Base-by-base conservation (phyloP, 768 basidiomycete species). In the Pleurotus salmoneostramineus region DNA sequence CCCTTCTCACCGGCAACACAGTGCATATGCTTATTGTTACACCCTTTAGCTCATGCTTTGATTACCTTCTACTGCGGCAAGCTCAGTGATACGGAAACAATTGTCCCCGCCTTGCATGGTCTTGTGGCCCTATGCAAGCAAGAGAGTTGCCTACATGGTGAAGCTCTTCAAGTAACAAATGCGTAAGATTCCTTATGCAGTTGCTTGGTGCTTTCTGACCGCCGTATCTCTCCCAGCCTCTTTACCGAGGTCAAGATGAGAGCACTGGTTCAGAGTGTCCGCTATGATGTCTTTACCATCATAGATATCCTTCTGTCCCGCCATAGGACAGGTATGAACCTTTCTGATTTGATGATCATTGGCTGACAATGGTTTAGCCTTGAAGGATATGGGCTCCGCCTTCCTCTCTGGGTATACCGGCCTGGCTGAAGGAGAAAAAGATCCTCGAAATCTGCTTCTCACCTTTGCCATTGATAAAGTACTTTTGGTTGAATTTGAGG, bases 391-490 rank as follows among this genome's bases (percentile, higher is more conserved):
- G 80, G 88, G 88, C 0, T 77, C 83, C 27, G 79, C 75, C 6
- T 98, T 98, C 69, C 60, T 98, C 21, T 72, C 76, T 5, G 83
- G 84, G 21, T 99, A 98, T 68, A 80, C 89, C 33, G 67, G 69
- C 50, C 72, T 98, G n/a, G 94, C 86, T 3, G 91, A 97, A 57
- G 95, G 95, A 12, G 97, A 99, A 73, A 98, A 98, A 66, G 97
- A 99, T 68, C 97, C 97, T 33, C 80, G 97, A 14, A 99, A 98
- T 72, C 77, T 99, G 6, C 77, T 97, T 62, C 65, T 96, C 8
- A 91, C 91, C 31, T 99, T 98, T 68, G 85, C 89, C 4, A 91
- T 98, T 58, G 88, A 85, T 56, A 81, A 85, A n/a, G 88, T 93
- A 6, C 79, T 98, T 37, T 69, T 95, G 5, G 83, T 93, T 35